These are phyloP conservation scores for Cruciata laevipes DNA, from an alignment of 257 asterid genomes.

Conservation along the genomic window DNA sequence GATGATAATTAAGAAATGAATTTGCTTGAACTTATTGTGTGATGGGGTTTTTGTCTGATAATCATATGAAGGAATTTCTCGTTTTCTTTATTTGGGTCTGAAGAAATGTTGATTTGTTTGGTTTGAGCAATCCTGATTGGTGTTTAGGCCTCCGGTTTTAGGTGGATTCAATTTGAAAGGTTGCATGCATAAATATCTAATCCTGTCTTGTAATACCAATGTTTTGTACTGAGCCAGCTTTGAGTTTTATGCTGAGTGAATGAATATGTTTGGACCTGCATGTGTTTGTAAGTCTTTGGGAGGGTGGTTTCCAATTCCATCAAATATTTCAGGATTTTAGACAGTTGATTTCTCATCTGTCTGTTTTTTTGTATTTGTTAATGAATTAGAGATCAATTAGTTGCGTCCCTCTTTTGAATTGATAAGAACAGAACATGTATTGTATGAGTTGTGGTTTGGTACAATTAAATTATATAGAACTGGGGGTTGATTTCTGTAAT, in stretches of 20 bases:
- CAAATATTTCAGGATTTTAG: neutral
- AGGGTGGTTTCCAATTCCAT: neutral
- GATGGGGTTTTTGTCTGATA: neutral
- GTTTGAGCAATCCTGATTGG: neutral
- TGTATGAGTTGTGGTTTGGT: neutral
- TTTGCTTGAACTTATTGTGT: neutral
- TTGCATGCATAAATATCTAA: slow-evolving; percentile 11
- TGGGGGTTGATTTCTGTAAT: neutral
- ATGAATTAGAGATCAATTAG: neutral
- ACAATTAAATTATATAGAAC: neutral
- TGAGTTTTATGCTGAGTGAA: neutral
- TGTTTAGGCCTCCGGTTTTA: neutral
- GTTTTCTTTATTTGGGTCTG: neutral
- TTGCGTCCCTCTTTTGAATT: neutral
- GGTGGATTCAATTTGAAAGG: neutral
- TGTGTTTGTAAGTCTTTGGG: neutral
- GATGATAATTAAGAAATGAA: neutral
- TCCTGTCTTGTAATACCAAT: neutral
- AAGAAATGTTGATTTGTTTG: neutral
- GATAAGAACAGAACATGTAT: neutral
- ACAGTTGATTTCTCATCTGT: neutral
- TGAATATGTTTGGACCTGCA: slow-evolving; percentile 10
- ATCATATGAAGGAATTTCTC: neutral
- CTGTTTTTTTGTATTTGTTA: neutral
- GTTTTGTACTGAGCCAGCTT: slow-evolving; percentile 11